A percentile compares a stretch with the other conserved stretches of the same genome.
Evolutionary conservation across 2,329 filamentous ascomycete species (phyloP).

Genomic region (Aspergillus ochraceoroseus): DNA sequence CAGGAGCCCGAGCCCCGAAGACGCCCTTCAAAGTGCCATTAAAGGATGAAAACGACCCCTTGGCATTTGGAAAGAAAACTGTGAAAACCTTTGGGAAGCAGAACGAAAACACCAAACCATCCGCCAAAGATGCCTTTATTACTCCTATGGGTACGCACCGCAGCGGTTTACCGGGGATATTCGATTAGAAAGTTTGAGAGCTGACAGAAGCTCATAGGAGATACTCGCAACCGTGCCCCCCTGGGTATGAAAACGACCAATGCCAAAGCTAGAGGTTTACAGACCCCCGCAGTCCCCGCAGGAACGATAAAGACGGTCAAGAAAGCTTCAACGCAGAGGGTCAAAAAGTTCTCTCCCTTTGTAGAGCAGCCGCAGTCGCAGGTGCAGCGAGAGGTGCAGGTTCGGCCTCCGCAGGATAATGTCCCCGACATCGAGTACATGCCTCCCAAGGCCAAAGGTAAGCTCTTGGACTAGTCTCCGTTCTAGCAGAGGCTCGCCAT

Average conservation of each 20-base stretch:
- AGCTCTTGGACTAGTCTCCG: constrained; percentile 14
- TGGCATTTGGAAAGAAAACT: constrained; percentile 55
- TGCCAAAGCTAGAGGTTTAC: constrained; percentile 68
- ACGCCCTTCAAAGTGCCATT: constrained; percentile 72
- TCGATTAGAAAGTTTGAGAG: not conserved
- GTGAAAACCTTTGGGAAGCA: constrained; percentile 54
- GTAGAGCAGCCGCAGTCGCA: constrained; percentile 41
- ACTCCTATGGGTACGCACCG: constrained; percentile 73
- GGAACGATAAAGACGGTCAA: constrained; percentile 57
- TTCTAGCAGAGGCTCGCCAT: not conserved
- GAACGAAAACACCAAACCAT: constrained; percentile 52
- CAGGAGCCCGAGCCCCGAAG: constrained; percentile 69
- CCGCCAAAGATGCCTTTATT: constrained; percentile 61
- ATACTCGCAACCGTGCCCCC: constrained; percentile 67
- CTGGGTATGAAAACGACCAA: constrained; percentile 96
- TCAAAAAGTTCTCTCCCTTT: constrained; percentile 53
- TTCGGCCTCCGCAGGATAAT: constrained; percentile 46
- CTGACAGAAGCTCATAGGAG: constrained; percentile 35
- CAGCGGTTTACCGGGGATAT: not conserved
- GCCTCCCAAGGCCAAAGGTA: constrained; percentile 63
- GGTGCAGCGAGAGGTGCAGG: constrained; percentile 42
- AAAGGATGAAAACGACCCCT: constrained; percentile 78
- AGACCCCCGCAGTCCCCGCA: constrained; percentile 61
- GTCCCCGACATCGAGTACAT: constrained; percentile 84
- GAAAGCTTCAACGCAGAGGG: constrained; percentile 58